Evolutionary conservation across 257 asterid genomes (phyloP).

Genomic region (Jasminum sambac): DNA sequence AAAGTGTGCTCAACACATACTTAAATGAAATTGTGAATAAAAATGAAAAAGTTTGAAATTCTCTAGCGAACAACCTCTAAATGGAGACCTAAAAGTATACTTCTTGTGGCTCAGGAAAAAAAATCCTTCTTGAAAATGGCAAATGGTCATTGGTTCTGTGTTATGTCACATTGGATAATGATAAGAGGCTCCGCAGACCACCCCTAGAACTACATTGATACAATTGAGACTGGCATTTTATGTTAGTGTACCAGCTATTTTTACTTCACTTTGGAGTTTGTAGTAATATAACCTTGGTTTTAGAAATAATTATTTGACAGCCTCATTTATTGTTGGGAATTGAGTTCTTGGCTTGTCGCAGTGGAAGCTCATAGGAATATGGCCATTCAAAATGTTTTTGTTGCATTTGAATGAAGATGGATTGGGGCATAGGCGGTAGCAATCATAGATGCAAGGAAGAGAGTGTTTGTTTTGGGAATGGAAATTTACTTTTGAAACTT

Average conservation of each 20-base stretch:
- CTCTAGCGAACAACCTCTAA: too few relatives aligned
- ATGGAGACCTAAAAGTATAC: constrained; percentile 1
- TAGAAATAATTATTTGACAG: not conserved
- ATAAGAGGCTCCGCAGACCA: not conserved
- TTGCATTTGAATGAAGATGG: not conserved
- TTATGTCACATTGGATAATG: not conserved
- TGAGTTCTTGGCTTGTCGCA: not conserved
- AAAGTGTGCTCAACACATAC: too few relatives aligned
- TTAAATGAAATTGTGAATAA: too few relatives aligned
- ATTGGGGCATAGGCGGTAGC: not conserved
- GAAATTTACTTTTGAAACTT: not conserved
- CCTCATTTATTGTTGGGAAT: not conserved
- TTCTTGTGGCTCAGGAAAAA: too few relatives aligned
- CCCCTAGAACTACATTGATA: not conserved
- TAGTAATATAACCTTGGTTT: not conserved
- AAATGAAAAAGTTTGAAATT: too few relatives aligned
- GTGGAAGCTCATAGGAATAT: not conserved
- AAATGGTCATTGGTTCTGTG: not conserved
- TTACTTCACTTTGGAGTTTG: not conserved
- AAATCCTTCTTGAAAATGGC: not conserved
- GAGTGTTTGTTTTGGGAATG: not conserved
- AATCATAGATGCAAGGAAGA: not conserved
- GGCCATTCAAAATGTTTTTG: not conserved
- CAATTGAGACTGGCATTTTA: not conserved
- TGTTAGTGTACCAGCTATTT: not conserved